Base-by-base conservation (phyloP, 352 stramenopile genomes). In the Globisporangium middletonii region DNA sequence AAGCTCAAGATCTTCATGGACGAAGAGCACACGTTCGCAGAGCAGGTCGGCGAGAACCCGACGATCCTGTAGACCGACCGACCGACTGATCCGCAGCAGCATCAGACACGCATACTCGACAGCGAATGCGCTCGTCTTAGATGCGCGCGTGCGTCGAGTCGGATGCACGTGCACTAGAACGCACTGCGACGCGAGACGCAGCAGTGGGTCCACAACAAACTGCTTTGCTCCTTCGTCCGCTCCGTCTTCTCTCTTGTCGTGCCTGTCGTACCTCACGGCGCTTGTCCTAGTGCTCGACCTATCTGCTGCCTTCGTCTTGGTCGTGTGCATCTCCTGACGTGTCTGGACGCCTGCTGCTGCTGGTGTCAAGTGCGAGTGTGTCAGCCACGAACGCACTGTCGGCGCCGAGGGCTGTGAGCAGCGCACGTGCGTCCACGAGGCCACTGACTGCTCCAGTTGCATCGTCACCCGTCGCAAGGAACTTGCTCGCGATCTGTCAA, bases 1-100 rank as follows among this genome's bases (percentile, higher is more conserved):
- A 97, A 98, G 73, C 83, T 99, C 59, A 97, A 97, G 64, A 98
- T 99, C 70, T 99, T 98, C 68, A 69, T 96, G 30, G 96, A 83
- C 51, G 73, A 92, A 7, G 63, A 92, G 35, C 96, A 99, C 83
- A 92, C 97, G 47, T 96, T 98, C 71, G 64, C 72, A 3, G 68
- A 75, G 19, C 74, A 98, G 63, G 77, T 99, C 55, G 85, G 85
- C 12, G 74, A 89, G 65, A 92, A 92, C 68, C 85, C 85, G 27
- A 72, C 86, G 41, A 84, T 93, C 47, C 65, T 91, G 69, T 95
- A 47, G 41, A 45, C 41, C 23, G 43, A 12, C 23, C 23, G 23
- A 23, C 23, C 23, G 23, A 23, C 23, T 23, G 23, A 23, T 23
- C 23, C 23, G 23, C 23, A 23, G 23, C 23, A 23, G 23, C 5